Conservation (phyloP, 2,329 filamentous ascomycete species). For the Stagonosporopsis rhizophila region DNA sequence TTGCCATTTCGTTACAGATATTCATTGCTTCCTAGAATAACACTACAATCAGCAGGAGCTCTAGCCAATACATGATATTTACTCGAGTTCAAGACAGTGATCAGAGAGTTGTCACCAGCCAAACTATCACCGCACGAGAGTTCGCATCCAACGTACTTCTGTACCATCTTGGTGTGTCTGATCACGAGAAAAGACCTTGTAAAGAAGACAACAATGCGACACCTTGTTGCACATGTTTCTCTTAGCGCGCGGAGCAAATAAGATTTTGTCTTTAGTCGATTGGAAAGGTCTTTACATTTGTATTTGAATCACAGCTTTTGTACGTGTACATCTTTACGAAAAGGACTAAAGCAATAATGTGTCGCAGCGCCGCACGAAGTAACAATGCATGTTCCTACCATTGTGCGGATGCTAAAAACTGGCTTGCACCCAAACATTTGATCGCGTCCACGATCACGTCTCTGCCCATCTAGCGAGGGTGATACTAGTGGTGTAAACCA, state of each 20-base stretch:
- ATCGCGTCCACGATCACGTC: constrained; percentile 7
- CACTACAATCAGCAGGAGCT: too few relatives aligned
- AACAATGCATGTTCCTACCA: not conserved
- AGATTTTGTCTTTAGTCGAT: not conserved
- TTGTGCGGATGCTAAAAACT: not conserved
- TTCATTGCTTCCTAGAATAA: too few relatives aligned
- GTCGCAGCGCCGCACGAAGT: not conserved
- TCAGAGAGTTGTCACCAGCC: too few relatives aligned
- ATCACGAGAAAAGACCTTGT: too few relatives aligned
- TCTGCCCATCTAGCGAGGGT: constrained; percentile 58
- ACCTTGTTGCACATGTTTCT: not conserved
- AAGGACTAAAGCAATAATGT: not conserved
- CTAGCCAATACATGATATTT: too few relatives aligned
- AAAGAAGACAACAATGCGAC: too few relatives aligned
- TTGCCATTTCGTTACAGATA: too few relatives aligned
- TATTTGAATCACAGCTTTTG: not conserved
- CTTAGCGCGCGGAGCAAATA: not conserved
- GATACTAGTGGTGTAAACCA: constrained; percentile 74
- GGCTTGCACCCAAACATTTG: not conserved
- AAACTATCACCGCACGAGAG: too few relatives aligned
- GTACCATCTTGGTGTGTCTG: too few relatives aligned
- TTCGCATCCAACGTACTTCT: too few relatives aligned
- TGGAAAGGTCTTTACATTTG: not conserved
- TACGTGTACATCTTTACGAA: not conserved
- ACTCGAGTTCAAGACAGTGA: too few relatives aligned